These are phyloP conservation scores for Lactarius pseudohatsudake DNA, from an alignment of 768 basidiomycete genomes.

Conservation along the genomic window DNA sequence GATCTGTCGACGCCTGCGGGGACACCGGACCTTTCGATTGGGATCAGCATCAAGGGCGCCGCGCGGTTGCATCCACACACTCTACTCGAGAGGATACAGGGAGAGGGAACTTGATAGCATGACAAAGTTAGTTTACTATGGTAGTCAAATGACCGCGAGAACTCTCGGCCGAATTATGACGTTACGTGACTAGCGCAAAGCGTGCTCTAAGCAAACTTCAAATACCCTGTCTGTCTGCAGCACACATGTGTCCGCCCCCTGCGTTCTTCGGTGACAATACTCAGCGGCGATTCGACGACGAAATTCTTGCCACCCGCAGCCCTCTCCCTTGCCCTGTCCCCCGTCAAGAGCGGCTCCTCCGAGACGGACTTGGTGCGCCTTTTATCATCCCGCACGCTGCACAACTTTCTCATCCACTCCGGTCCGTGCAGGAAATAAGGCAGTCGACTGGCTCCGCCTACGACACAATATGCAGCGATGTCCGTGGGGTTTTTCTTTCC, in stretches of 20 bases:
- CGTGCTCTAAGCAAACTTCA: too few relatives aligned
- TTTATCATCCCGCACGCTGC: too few relatives aligned
- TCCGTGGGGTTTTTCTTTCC: neutral
- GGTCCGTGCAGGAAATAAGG: neutral
- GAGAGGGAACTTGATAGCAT: neutral
- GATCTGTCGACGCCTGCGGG: neutral
- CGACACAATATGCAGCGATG: constrained; percentile 12
- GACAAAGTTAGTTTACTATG: neutral
- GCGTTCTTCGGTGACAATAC: neutral
- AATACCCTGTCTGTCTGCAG: neutral
- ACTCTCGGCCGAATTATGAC: neutral
- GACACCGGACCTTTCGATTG: neutral
- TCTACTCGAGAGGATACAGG: constrained; percentile 26
- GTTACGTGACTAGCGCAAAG: neutral
- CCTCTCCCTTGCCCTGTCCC: neutral
- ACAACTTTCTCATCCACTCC: neutral
- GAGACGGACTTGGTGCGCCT: neutral
- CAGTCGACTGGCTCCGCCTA: constrained; percentile 9
- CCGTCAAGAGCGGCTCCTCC: neutral
- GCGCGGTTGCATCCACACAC: constrained; percentile 19
- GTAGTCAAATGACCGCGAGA: neutral
- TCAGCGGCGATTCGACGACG: neutral
- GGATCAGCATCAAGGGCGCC: constrained; percentile 28
- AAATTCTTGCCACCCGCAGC: neutral
- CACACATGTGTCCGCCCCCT: neutral